Evolutionary conservation across 345 rosid species (phyloP).

Genomic region (Laguncularia racemosa): DNA sequence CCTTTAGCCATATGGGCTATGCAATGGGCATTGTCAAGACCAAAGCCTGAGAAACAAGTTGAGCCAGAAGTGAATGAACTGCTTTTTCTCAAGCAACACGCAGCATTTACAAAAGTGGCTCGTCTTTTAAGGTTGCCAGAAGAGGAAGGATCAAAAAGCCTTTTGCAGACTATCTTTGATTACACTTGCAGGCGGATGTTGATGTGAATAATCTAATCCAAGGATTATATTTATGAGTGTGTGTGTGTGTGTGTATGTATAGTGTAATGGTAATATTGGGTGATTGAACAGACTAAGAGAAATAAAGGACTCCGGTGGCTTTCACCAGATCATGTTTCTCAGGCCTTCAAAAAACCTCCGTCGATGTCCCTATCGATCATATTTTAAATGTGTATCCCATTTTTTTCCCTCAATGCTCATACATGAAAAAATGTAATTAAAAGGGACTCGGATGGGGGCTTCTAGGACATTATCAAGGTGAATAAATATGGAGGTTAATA

Average conservation of each 20-base stretch:
- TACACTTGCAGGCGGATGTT: constrained; percentile 57
- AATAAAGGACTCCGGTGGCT: too few relatives aligned
- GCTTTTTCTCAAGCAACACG: constrained; percentile 27
- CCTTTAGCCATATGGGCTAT: constrained; percentile 92
- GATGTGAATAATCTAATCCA: not conserved
- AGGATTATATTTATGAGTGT: not conserved
- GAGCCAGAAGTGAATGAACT: constrained; percentile 24
- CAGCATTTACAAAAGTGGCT: constrained; percentile 58
- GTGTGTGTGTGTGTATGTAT: not conserved
- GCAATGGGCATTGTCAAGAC: constrained; percentile 79
- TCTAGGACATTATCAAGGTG: too few relatives aligned
- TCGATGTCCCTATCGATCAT: not conserved
- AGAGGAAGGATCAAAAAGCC: constrained; percentile 27
- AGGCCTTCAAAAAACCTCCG: not conserved
- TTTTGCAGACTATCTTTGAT: constrained; percentile 51
- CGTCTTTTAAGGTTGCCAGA: constrained; percentile 56
- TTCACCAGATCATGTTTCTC: too few relatives aligned
- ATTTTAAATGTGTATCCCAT: not conserved
- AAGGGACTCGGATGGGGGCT: too few relatives aligned
- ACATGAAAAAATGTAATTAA: too few relatives aligned
- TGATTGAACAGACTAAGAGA: too few relatives aligned
- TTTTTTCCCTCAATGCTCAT: too few relatives aligned
- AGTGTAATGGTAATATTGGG: not conserved
- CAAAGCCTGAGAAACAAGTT: constrained; percentile 19
- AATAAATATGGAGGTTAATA: too few relatives aligned